Base-by-base conservation (phyloP, 495 filamentous ascomycete species). In the Copromyces sp. region DNA sequence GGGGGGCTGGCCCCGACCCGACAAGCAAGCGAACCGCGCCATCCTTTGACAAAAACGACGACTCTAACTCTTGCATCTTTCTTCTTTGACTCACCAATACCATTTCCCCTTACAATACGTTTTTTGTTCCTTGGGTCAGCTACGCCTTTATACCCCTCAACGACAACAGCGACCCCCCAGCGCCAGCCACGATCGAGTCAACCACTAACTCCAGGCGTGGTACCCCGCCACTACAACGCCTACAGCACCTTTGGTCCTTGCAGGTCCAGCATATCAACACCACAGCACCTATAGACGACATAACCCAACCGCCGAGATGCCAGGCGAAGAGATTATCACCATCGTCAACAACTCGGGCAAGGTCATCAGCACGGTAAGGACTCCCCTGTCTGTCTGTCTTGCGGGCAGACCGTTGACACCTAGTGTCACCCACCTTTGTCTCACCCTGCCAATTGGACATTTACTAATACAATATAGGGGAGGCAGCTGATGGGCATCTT, bases 341-440 rank as follows among this genome's bases (percentile, higher is more conserved):
- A 92, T 97, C 71, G 89, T 97, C 82, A 94, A 97, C 84, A 92
- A 91, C 78, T 96, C 94, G 73, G 93, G 93, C 72, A 95, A 97
- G 86, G 89, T 96, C 9, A 92, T 97, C 69, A 94, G 90, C 86
- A 95, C 92, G 72, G 93, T 95, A 87, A 81, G 92, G 83, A 53
- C 12, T 41, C 20, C 14, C 29, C 42, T 20, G 42, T 14, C 7
- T 20, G 9, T 41, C 45, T 20, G 9, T 41, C 45, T 53, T 53
- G 9, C 29, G 24, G n/a, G 17, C 47, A 42, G 29, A 42, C 42
- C n/a, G 47, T 71, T 35, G 39, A 69, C 32, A 53, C 17, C 20
- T 8, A n/a, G 39, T 35, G 17, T 53, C 47, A 71, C 45, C 59
- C 47, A 69, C 44, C 44, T 65, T 40, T 40, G 69, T 69, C 47